Conservation (phyloP, 768 basidiomycete species). For the Naematelia encephala region DNA sequence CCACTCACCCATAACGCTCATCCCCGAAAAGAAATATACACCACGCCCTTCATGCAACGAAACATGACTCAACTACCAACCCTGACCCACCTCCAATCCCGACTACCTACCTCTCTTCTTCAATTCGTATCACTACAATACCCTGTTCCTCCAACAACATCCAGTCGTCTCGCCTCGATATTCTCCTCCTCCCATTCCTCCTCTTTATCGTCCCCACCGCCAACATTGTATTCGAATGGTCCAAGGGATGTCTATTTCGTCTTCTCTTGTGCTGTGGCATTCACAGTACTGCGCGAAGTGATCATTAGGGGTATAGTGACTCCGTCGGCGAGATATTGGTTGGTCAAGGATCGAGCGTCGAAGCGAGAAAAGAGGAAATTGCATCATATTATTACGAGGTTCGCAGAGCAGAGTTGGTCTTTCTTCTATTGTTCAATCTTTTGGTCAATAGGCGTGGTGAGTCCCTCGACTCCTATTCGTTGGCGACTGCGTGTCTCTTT, state of each 20-base stretch:
- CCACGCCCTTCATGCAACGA: conserved; percentile 19
- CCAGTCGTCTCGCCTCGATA: not conserved
- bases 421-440: conserved; percentile 73
- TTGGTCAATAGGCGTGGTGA: conserved; percentile 75
- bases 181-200: conserved; percentile 4
- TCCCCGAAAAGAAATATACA: too few relatives aligned
- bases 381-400: conserved; percentile 72
- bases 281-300: conserved; percentile 81
- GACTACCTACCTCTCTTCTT: conserved; percentile 31
- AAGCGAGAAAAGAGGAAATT: conserved; percentile 61
- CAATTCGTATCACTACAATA: conserved; percentile 37
- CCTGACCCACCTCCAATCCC: conserved; percentile 8
- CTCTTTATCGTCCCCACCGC: not conserved
- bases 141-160: conserved; percentile 15
- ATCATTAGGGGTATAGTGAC: conserved; percentile 69
- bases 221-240: conserved; percentile 67
- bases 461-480: conserved; percentile 49
- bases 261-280: conserved; percentile 73
- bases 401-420: conserved; percentile 94
- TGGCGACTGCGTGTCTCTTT: not conserved
- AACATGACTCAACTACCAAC: conserved; percentile 15
- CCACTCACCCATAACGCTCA: not conserved
- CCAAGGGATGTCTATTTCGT: conserved; percentile 70
- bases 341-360: conserved; percentile 15
- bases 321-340: conserved; percentile 71